These are phyloP conservation scores for Exophiala alcalophila DNA, from an alignment of 2,329 filamentous ascomycete species.

Conservation along the genomic window DNA sequence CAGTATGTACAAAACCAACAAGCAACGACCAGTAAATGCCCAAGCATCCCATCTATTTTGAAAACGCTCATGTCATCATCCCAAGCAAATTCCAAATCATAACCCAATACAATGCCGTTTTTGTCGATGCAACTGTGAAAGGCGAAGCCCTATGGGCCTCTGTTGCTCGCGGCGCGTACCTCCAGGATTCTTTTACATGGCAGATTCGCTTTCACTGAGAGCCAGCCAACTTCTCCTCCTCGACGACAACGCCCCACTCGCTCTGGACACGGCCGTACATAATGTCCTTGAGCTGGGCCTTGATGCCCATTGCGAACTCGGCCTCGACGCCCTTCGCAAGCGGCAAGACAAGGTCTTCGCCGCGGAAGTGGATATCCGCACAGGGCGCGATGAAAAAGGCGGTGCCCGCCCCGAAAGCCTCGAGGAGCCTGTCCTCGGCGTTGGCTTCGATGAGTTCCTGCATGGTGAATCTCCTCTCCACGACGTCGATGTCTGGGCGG, in stretches of 20 bases:
- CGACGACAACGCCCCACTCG: constrained; percentile 66
- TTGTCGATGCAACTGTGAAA: too few relatives aligned
- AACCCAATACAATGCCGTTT: too few relatives aligned
- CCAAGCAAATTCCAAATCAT: too few relatives aligned
- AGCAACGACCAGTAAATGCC: too few relatives aligned
- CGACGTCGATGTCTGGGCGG: constrained; percentile 70
- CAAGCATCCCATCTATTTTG: too few relatives aligned
- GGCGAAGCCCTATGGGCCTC: too few relatives aligned
- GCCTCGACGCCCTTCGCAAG: constrained; percentile 55
- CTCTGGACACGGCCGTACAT: constrained; percentile 71
- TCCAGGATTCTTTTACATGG: too few relatives aligned
- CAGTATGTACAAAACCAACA: too few relatives aligned
- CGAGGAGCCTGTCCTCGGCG: constrained; percentile 71
- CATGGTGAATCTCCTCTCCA: constrained; percentile 82
- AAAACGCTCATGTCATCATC: too few relatives aligned
- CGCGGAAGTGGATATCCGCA: constrained; percentile 27
- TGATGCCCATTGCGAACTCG: constrained; percentile 54
- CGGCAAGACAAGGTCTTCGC: constrained; percentile 43
- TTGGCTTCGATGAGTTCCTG: constrained; percentile 69
- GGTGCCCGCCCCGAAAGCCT: constrained; percentile 84
- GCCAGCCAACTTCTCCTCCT: constrained; percentile 51
- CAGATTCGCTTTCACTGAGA: too few relatives aligned
- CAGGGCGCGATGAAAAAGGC: constrained; percentile 45
- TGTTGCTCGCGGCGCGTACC: too few relatives aligned
- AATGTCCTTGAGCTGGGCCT: constrained; percentile 66